Base-by-base conservation (phyloP, 768 basidiomycete species). In the Pleurotus ostreatus region DNA sequence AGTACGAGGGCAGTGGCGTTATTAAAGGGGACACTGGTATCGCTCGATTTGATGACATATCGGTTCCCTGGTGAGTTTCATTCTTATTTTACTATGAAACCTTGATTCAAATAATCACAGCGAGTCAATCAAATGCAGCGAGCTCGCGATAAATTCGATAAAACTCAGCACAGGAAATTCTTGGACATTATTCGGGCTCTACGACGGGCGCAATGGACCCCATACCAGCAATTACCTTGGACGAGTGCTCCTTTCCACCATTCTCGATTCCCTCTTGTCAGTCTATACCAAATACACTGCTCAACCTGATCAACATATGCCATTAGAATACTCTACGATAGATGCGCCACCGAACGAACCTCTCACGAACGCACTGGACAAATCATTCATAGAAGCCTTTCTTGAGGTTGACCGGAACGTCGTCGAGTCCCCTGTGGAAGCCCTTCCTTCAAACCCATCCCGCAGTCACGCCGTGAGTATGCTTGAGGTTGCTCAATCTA, bases 131-230 rank as follows among this genome's bases (percentile, higher is more conserved):
- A 43, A 40, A 9, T 46, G 51, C n/a, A 57, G 61, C 37, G 26
- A 46, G 30, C 47, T 43, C 6, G 30, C 30, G 6, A 3, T 61
- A n/a, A 46, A 49, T 37, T 59, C 47, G 7, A 25, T 45, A 22
- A 15, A 2, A 16, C 18, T 59, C 15, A 4, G 22, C 5, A 5
- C 48, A 7, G 55, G 60, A 1, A 55, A 55, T 16, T 49, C 59
- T 16, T 74, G 71, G 72, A 67, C 69, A 18, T 63, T 74, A 16
- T 70, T 72, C 49, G 63, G 66, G 4, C 59, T 73, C 22, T 63
- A 65, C 46, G 68, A 74, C 55, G 71, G 70, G 7, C 68, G 69
- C 49, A 64, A 59, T 47, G 70, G 73, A 38, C 61, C 60, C 53
- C 62, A 65, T 45, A 74, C 70, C 20, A 67, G 64, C 46, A 47